These are phyloP conservation scores for Daldinia sp. DNA, from an alignment of 2,329 filamentous ascomycete species.

Conservation along the genomic window DNA sequence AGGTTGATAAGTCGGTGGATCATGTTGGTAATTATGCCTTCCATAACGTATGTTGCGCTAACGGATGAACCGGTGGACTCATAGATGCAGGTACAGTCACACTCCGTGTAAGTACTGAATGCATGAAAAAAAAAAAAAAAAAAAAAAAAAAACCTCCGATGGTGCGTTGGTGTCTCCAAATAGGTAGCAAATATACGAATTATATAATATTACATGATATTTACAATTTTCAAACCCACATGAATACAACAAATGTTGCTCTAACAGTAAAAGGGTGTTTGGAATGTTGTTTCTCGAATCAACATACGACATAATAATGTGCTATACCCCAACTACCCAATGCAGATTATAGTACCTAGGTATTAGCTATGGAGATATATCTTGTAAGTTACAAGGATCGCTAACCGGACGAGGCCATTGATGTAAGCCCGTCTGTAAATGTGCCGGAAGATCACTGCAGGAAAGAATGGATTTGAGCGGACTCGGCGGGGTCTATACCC, in stretches of 20 bases:
- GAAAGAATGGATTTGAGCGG: slow-evolving; percentile 25
- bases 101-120: slow-evolving; percentile 26
- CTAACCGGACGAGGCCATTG: slow-evolving; percentile 27
- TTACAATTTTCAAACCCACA: neutral
- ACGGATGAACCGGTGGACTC: slow-evolving; percentile 32
- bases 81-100: slow-evolving; percentile 38
- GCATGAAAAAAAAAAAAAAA: slow-evolving; percentile 1
- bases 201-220: neutral
- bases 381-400: slow-evolving; percentile 20
- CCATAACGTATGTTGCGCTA: slow-evolving; percentile 42
- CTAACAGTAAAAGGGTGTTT: neutral
- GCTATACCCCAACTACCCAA: neutral
- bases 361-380: neutral
- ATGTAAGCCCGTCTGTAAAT: slow-evolving; percentile 39
- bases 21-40: slow-evolving; percentile 9
- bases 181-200: neutral
- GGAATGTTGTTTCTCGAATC: no score
- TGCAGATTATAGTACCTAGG: neutral
- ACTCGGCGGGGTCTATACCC: slow-evolving; percentile 25
- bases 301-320: neutral
- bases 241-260: neutral
- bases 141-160: slow-evolving; percentile 29
- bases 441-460: slow-evolving; percentile 40
- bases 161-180: neutral
- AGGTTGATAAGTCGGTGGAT: slow-evolving; percentile 1